A percentile compares a stretch with the other conserved stretches of the same genome.
Evolutionary conservation across 805 yeast species (phyloP).

Genomic region (Maudiozyma serrabonitensis): DNA sequence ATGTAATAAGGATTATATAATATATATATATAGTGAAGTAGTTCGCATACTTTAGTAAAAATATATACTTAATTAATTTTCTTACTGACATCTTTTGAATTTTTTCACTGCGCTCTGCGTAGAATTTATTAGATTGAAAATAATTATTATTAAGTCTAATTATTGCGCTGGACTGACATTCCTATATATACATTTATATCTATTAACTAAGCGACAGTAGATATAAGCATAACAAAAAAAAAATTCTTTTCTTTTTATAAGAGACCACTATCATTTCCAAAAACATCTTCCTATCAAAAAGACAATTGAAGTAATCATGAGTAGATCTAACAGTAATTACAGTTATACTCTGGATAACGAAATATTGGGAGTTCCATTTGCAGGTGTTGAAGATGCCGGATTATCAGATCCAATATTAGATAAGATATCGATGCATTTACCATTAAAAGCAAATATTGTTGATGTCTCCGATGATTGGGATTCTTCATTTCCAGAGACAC

Average conservation of each 20-base stretch:
- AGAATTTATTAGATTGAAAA: no score
- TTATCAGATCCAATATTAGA: neutral
- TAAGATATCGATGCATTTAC: conserved; percentile 3
- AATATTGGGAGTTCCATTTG: neutral
- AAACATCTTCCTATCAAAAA: no score
- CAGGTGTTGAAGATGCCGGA: neutral
- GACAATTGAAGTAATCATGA: neutral
- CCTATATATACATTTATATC: no score
- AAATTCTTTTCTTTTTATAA: no score
- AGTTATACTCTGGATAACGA: neutral
- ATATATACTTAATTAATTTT: neutral
- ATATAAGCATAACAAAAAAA: no score
- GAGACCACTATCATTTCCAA: no score
- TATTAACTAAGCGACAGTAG: no score
- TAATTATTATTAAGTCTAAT: no score
- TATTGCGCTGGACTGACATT: no score
- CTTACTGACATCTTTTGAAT: neutral
- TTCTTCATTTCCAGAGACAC: conserved; percentile 7
- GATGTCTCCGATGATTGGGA: conserved; percentile 9
- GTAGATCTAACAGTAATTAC: neutral
- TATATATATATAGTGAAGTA: neutral
- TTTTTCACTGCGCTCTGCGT: neutral
- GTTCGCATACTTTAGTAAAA: no score
- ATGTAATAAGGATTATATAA: neutral
- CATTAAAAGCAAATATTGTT: conserved; percentile 8